These are phyloP conservation scores for Phytopythium cucurbitacearum DNA, from an alignment of 352 stramenopile genomes.

Conservation along the genomic window DNA sequence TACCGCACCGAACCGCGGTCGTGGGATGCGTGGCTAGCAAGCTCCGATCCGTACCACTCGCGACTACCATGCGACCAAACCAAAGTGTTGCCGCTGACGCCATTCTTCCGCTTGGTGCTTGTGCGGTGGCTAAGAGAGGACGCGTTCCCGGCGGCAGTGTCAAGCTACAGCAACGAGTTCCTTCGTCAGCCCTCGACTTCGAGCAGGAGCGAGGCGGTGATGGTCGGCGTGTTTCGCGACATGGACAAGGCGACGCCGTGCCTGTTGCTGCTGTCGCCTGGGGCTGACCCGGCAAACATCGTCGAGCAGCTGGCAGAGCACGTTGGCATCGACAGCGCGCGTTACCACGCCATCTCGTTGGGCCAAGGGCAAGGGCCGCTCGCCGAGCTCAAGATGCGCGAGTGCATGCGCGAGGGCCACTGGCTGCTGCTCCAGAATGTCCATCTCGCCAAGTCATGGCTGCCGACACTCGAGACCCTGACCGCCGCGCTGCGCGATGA, in stretches of 20 bases:
- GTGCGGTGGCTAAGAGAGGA: conserved; percentile 62
- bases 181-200: conserved; percentile 22
- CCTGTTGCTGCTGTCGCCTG: conserved; percentile 73
- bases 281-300: conserved; percentile 49
- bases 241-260: conserved; percentile 62
- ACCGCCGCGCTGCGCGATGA: conserved; percentile 23
- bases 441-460: conserved; percentile 72
- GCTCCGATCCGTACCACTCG: conserved; percentile 28
- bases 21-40: conserved; percentile 40
- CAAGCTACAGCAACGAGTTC: conserved; percentile 32
- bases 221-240: conserved; percentile 51
- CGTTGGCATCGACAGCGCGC: conserved; percentile 24
- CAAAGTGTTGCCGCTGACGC: conserved; percentile 11
- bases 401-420: conserved; percentile 35
- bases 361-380: conserved; percentile 73
- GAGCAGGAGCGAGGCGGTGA: conserved; percentile 12
- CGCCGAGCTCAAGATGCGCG: conserved; percentile 54
- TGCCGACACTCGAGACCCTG: conserved; percentile 53
- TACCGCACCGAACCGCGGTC: conserved; percentile 35
- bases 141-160: conserved; percentile 25
- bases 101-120: conserved; percentile 52
- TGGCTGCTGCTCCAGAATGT: conserved; percentile 80
- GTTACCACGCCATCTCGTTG: conserved; percentile 62
- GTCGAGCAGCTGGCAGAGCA: conserved; percentile 49
- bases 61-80: conserved; percentile 29